phyloP scores from a whole-genome alignment of 116 monocot genomes.

The Posidonia oceanica region DNA sequence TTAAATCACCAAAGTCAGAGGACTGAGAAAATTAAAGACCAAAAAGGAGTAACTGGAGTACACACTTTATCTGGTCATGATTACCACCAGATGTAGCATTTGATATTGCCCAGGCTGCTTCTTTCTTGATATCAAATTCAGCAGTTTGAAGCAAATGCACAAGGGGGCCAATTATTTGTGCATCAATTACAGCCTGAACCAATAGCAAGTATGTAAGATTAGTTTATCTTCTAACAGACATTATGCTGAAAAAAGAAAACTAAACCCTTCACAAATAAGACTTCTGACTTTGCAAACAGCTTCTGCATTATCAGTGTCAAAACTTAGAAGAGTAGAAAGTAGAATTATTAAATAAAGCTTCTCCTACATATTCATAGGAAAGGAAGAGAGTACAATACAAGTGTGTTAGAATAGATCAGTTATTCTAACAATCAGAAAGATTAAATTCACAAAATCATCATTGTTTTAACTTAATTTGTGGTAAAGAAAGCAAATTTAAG shows the following conservation, averaged over 20 bases:
- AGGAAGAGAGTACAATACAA: no score
- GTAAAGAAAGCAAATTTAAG: no score
- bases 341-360: neutral
- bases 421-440: no score
- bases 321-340: no score
- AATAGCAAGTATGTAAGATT: neutral
- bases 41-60: neutral
- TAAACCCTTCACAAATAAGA: neutral
- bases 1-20: neutral
- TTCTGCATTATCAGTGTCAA: no score
- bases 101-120: slow-evolving; percentile 31
- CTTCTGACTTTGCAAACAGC: no score
- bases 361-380: neutral
- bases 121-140: slow-evolving; percentile 49
- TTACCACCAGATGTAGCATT: slow-evolving; percentile 48
- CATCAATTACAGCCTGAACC: slow-evolving; percentile 28
- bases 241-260: neutral
- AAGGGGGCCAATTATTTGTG: slow-evolving; percentile 28
- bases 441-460: no score
- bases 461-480: no score
- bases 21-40: neutral
- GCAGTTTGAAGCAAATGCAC: slow-evolving; percentile 42
- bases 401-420: no score
- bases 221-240: neutral
- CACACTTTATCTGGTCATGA: slow-evolving; percentile 42